Evolutionary conservation across 345 rosid genomes (phyloP).

Genomic region (Camelina laxa): DNA sequence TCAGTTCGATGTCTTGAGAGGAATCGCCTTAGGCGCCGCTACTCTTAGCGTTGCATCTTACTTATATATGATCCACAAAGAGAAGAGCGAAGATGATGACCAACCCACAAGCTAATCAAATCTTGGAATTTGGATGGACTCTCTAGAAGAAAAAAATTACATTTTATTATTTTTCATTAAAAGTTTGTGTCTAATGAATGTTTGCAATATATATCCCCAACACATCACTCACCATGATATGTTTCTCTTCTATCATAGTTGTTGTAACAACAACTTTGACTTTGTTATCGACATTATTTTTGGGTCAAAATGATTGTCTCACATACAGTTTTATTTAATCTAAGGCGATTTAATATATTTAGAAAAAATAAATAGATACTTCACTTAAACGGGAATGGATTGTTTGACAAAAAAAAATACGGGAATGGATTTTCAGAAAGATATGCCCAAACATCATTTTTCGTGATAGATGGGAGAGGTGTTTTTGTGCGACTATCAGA

Average conservation of each 20-base stretch:
- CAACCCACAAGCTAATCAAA: neutral
- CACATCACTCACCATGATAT: neutral
- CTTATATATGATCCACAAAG: neutral
- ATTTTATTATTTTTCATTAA: neutral
- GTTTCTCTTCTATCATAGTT: neutral
- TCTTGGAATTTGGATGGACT: constrained; percentile 6
- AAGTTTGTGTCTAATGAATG: neutral
- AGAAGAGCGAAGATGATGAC: neutral
- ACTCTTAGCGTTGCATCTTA: neutral
- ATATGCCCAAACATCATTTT: too few relatives aligned
- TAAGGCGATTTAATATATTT: neutral
- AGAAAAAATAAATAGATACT: too few relatives aligned
- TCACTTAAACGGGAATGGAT: too few relatives aligned
- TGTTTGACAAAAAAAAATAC: too few relatives aligned
- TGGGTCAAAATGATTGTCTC: neutral
- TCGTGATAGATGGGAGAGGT: too few relatives aligned
- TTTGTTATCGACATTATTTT: neutral
- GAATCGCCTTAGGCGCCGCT: constrained; percentile 10
- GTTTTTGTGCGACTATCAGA: too few relatives aligned
- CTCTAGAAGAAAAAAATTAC: neutral
- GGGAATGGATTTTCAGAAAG: too few relatives aligned
- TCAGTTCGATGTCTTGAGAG: neutral
- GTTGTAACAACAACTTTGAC: neutral
- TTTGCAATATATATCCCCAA: neutral
- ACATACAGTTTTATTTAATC: neutral